A percentile compares a stretch with the other conserved stretches of the same genome.
These are phyloP conservation scores for Heliocybe sulcata DNA, from an alignment of 1,284 basidiomycete genomes.

Conservation along the genomic window DNA sequence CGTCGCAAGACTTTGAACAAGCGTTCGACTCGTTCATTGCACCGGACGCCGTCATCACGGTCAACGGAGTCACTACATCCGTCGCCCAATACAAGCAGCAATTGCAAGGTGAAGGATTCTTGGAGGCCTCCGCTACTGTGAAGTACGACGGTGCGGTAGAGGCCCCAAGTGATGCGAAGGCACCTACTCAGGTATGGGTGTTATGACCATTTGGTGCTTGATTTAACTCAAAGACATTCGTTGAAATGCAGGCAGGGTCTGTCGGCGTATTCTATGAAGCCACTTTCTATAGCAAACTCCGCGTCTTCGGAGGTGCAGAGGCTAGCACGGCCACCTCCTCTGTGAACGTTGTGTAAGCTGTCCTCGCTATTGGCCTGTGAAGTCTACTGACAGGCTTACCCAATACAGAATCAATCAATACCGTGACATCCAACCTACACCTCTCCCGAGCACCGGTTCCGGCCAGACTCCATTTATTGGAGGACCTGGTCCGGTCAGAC, in stretches of 20 bases:
- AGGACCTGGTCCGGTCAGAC: not conserved
- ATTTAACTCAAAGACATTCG: not conserved
- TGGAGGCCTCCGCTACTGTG: slow-evolving; percentile 4
- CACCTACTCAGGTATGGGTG: not conserved
- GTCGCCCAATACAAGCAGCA: slow-evolving; percentile 5
- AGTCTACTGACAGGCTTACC: not conserved
- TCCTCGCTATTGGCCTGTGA: not conserved
- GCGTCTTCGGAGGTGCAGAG: not conserved
- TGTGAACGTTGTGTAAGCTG: not conserved
- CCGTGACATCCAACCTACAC: not conserved
- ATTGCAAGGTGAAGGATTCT: slow-evolving; percentile 2
- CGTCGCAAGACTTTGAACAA: slow-evolving; percentile 18
- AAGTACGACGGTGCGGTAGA: slow-evolving; percentile 6
- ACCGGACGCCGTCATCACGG: slow-evolving; percentile 18
- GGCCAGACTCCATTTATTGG: not conserved
- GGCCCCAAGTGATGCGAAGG: slow-evolving; percentile 4
- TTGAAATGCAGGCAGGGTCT: not conserved
- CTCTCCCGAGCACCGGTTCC: not conserved
- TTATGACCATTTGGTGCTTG: not conserved
- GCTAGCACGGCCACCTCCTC: not conserved
- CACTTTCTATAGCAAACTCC: not conserved
- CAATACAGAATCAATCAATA: not conserved
- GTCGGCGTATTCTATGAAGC: slow-evolving; percentile 1
- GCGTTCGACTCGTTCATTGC: slow-evolving; percentile 28
- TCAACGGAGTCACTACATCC: slow-evolving; percentile 19